phyloP scores from a whole-genome alignment of 345 rosid species.

The Capsella bursapastoris region DNA sequence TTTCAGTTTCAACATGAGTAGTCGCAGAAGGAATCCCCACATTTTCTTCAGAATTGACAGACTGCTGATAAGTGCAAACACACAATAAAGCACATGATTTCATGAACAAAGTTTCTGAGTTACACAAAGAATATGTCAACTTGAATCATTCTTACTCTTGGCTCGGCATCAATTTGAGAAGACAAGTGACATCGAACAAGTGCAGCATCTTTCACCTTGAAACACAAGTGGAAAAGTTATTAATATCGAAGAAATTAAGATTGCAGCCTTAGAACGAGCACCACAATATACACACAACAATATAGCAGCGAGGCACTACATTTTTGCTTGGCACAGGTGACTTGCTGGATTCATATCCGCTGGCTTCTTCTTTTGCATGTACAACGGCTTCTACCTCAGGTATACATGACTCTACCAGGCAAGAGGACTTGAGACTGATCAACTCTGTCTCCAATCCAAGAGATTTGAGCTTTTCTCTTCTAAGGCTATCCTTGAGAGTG shows the following conservation, averaged over 20 bases:
- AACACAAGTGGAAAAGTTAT: background rate
- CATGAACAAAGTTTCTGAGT: background rate
- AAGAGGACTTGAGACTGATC: slow-evolving; percentile 54
- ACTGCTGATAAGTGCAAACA: slow-evolving; percentile 22
- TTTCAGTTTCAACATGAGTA: slow-evolving; percentile 24
- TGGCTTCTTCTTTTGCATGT: slow-evolving; percentile 31
- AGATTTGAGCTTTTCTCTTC: slow-evolving; percentile 56
- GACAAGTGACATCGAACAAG: slow-evolving; percentile 18
- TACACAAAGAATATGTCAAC: background rate
- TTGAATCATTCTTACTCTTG: slow-evolving; percentile 22
- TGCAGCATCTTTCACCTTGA: slow-evolving; percentile 29
- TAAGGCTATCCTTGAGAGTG: slow-evolving; percentile 56
- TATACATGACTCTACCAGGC: slow-evolving; percentile 38
- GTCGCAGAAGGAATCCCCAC: background rate
- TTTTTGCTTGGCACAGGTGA: slow-evolving; percentile 25
- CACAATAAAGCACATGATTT: slow-evolving; percentile 12
- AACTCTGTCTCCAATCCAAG: slow-evolving; percentile 61
- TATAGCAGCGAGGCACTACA: background rate
- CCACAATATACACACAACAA: background rate
- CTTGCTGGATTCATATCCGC: slow-evolving; percentile 16
- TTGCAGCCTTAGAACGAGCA: background rate
- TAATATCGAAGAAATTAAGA: background rate
- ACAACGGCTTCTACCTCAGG: slow-evolving; percentile 36
- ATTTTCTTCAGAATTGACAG: slow-evolving; percentile 19
- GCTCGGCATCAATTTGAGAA: slow-evolving; percentile 18